These are phyloP conservation scores for Ustilago nuda DNA, from an alignment of 1,284 basidiomycete genomes.

Conservation along the genomic window DNA sequence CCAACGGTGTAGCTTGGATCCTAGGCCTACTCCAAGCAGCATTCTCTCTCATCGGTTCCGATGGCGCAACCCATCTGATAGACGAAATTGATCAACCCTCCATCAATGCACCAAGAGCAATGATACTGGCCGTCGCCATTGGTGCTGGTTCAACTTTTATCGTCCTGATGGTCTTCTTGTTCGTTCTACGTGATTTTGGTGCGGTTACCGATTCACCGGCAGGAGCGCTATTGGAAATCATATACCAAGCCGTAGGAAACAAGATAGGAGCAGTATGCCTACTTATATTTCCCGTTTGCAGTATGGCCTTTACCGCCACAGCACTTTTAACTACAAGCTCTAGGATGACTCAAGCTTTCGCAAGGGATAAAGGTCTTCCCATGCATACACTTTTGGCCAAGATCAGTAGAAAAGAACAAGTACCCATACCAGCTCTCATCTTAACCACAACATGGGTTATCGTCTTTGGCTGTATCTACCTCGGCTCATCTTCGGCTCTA, in stretches of 20 bases:
- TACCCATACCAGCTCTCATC: constrained; percentile 72
- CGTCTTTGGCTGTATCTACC: constrained; percentile 70
- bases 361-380: constrained; percentile 78
- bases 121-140: constrained; percentile 76
- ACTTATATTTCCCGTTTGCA: constrained; percentile 70
- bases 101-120: constrained; percentile 74
- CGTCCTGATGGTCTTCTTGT: constrained; percentile 78
- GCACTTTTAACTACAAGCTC: constrained; percentile 73
- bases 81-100: constrained; percentile 77
- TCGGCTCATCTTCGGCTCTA: constrained; percentile 73
- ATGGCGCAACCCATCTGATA: constrained; percentile 71
- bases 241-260: constrained; percentile 77
- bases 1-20: constrained; percentile 71
- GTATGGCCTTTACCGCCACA: constrained; percentile 68
- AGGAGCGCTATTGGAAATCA: constrained; percentile 77
- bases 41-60: constrained; percentile 69
- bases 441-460: constrained; percentile 73
- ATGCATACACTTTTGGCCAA: constrained; percentile 73
- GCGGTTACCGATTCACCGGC: constrained; percentile 74
- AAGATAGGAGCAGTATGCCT: constrained; percentile 76
- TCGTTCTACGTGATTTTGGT: constrained; percentile 76
- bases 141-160: constrained; percentile 75
- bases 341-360: constrained; percentile 78
- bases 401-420: constrained; percentile 70
- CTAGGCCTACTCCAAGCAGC: constrained; percentile 71